phyloP scores from a whole-genome alignment of 768 basidiomycete species.

The Termitomyces sp. region DNA sequence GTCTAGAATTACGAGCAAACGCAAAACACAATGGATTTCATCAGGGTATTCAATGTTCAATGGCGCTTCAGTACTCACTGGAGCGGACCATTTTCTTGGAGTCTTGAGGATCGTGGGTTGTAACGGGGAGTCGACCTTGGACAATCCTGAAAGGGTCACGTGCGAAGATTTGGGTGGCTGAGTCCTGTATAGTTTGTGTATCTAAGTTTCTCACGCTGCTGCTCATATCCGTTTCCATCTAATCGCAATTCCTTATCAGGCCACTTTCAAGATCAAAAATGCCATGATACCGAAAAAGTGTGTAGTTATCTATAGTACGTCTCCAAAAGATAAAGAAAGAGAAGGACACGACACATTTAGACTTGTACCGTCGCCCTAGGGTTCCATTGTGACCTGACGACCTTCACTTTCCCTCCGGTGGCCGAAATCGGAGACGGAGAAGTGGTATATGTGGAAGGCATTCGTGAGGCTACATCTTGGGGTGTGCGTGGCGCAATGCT shows the following conservation, averaged over 20 bases:
- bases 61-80: constrained; percentile 47
- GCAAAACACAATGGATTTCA: constrained; percentile 12
- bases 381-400: constrained; percentile 49
- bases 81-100: constrained; percentile 69
- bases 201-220: constrained; percentile 22
- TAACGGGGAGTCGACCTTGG: constrained; percentile 21
- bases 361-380: constrained; percentile 37
- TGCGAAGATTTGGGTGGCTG: constrained; percentile 40
- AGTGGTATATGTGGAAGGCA: constrained; percentile 24
- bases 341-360: constrained; percentile 13
- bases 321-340: not conserved
- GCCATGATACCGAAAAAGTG: not conserved
- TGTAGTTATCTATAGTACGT: not conserved
- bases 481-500: constrained; percentile 42
- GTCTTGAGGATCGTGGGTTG: constrained; percentile 47
- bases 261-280: not conserved
- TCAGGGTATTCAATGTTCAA: not conserved
- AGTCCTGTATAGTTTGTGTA: constrained; percentile 53
- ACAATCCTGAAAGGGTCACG: constrained; percentile 28
- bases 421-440: constrained; percentile 25
- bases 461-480: constrained; percentile 31
- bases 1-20: constrained; percentile 42
- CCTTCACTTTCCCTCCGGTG: constrained; percentile 43
- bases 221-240: constrained; percentile 1
- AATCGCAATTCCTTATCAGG: not conserved